Conservation (phyloP, 2,329 filamentous ascomycete genomes). For the Claviceps arundinis region DNA sequence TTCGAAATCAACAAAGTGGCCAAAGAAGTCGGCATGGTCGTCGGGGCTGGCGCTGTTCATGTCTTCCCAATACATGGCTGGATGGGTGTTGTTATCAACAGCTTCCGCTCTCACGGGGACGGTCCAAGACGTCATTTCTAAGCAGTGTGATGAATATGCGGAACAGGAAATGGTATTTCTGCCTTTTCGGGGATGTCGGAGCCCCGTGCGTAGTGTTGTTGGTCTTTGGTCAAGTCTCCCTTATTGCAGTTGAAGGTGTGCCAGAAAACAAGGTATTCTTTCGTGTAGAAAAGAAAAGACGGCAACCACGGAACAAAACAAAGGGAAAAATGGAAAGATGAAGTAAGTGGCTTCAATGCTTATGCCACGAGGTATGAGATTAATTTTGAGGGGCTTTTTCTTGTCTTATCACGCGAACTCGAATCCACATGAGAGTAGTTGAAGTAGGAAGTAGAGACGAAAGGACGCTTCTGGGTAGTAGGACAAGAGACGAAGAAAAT, state of each 20-base stretch:
- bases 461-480: not conserved
- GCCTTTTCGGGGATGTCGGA: not conserved
- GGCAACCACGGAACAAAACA: not conserved
- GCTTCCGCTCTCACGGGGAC: conserved; percentile 21
- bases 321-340: not conserved
- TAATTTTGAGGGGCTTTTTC: not conserved
- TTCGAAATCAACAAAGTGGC: conserved; percentile 25
- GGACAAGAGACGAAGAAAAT: not conserved
- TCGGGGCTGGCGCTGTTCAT: conserved; percentile 16
- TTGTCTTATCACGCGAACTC: not conserved
- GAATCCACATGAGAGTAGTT: not conserved
- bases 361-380: not conserved
- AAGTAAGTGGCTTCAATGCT: too few species aligned
- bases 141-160: too few species aligned
- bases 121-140: conserved; percentile 23
- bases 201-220: not conserved
- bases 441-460: not conserved
- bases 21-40: conserved; percentile 21
- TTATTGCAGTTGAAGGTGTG: not conserved
- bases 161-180: too few species aligned
- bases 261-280: not conserved
- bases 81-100: conserved; percentile 21
- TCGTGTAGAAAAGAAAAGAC: not conserved
- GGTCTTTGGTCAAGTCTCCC: not conserved
- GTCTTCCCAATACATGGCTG: conserved; percentile 23